phyloP scores from a whole-genome alignment of 345 rosid genomes.

The Bruguiera parviflora region DNA sequence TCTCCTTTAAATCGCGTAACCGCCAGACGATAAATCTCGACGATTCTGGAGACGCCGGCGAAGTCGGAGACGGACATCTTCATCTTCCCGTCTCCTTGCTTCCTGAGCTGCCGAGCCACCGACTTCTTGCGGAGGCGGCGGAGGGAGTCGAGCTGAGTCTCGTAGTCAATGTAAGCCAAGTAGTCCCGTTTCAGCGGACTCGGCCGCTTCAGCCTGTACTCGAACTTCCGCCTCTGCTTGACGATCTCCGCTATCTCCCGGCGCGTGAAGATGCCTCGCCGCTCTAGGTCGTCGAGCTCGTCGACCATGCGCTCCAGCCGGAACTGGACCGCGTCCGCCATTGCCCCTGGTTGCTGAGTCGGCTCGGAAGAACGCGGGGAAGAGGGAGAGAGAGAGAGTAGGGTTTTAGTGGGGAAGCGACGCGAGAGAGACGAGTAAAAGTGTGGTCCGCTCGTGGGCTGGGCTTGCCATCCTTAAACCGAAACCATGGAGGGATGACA shows the following conservation, averaged over 20 bases:
- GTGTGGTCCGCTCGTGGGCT: background rate
- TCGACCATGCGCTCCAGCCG: slow-evolving; percentile 93
- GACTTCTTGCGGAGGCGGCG: slow-evolving; percentile 70
- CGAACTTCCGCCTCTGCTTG: slow-evolving; percentile 84
- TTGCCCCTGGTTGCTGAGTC: slow-evolving; percentile 18
- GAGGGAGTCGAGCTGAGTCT: slow-evolving; percentile 65
- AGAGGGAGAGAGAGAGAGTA: slow-evolving; percentile 6
- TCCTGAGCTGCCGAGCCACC: slow-evolving; percentile 23
- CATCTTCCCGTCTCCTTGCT: slow-evolving; percentile 33
- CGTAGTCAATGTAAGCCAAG: slow-evolving; percentile 78
- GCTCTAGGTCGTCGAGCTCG: slow-evolving; percentile 89
- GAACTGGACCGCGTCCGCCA: slow-evolving; percentile 95
- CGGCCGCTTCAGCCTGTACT: slow-evolving; percentile 84
- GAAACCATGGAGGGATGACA: too few species aligned
- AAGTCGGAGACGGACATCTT: slow-evolving; percentile 64
- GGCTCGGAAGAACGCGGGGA: slow-evolving; percentile 1
- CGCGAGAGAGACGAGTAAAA: background rate
- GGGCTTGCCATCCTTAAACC: background rate
- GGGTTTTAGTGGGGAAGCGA: background rate
- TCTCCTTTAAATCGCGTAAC: slow-evolving; percentile 81
- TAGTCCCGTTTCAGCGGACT: slow-evolving; percentile 85
- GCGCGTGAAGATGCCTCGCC: slow-evolving; percentile 62
- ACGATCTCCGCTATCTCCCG: slow-evolving; percentile 77
- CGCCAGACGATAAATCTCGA: slow-evolving; percentile 67
- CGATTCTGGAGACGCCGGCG: slow-evolving; percentile 58